Conservation (phyloP, 805 yeast genomes). For the Hanseniaspora mollemarum region DNA sequence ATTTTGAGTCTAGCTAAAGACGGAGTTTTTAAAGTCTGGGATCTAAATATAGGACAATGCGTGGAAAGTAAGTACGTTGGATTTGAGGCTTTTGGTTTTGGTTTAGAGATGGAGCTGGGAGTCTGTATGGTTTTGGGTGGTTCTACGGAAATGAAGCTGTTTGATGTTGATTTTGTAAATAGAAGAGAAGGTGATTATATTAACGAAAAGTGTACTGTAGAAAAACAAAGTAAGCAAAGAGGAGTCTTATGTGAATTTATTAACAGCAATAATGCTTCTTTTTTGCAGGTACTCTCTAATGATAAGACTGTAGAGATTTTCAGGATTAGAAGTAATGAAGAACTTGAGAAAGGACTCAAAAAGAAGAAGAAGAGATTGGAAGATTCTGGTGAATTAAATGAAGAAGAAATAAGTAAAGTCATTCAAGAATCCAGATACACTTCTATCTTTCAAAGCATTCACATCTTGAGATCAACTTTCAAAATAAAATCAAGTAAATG, state of each 20-base stretch:
- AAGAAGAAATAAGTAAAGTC: constrained; percentile 46
- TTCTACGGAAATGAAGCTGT: constrained; percentile 71
- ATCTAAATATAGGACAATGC: constrained; percentile 75
- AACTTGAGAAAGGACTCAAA: constrained; percentile 62
- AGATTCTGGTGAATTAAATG: constrained; percentile 50
- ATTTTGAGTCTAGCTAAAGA: constrained; percentile 69
- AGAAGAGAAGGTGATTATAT: constrained; percentile 42
- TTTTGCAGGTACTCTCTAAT: constrained; percentile 61
- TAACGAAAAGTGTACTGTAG: constrained; percentile 51
- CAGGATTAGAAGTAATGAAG: constrained; percentile 64
- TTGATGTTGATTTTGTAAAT: constrained; percentile 53
- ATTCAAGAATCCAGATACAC: constrained; percentile 40
- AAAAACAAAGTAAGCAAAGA: constrained; percentile 65
- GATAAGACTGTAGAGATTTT: constrained; percentile 74
- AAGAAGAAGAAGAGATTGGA: constrained; percentile 66
- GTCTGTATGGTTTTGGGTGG: constrained; percentile 58
- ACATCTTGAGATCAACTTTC: constrained; percentile 50
- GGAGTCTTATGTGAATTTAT: constrained; percentile 49
- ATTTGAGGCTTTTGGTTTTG: constrained; percentile 77
- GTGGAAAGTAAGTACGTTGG: constrained; percentile 47
- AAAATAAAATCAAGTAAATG: constrained; percentile 60
- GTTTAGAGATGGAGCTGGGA: constrained; percentile 34
- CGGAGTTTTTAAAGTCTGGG: constrained; percentile 90
- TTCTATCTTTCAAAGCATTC: constrained; percentile 56
- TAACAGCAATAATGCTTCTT: constrained; percentile 24